Evolutionary conservation across 805 yeast species (phyloP), one percentile per base, ranked within the genome.

Genomic region (Yarrowia sp.): DNA sequence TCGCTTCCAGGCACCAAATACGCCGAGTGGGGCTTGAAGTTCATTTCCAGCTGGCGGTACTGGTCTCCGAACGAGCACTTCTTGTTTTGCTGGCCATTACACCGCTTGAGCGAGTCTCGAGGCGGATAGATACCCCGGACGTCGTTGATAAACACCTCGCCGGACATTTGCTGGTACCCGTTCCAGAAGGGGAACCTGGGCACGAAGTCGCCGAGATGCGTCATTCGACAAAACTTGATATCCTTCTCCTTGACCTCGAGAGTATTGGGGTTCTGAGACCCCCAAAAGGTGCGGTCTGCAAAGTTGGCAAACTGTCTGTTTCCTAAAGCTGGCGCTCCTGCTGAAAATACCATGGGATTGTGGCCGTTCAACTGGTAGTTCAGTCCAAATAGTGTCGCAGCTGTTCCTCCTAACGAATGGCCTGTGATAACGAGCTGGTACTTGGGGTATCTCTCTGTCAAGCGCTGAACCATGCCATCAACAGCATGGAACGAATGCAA

Each of bases 141-240:
- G 15, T 58, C 64, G 33, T 58, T 42, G 33, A 58, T 58, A 10
- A 58, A 58, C 14, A 58, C 17, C 42, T 58, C 64, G 14, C 64
- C 64, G 2, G 64, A 58, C 64, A 58, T 58, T 58, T 58, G 64
- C n/a, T 58, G 64, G 40, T 58, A 58, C 2, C 64, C 64, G n/a
- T 30, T 43, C 64, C 64, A 58, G 30, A 58, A 58, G 5, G 64
- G 64, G n/a, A 58, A 58, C 17, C 64, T 7, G 3, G 64, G 64
- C 0, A 58, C 44, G 17, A 58, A 43, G 17, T 58, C 64, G 14
- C 64, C 64, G 9, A 40, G 40, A 5, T 58, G 64, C 17, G 64
- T 58, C 50, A 58, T 33, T 5, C 64, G 38, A 14, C 30, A 9
- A 30, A 58, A 58, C 5, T 9, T 30, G 30, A 58, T 42, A 5